Conservation (phyloP, 2,329 filamentous ascomycete genomes). For the Trichoderma sp. region DNA sequence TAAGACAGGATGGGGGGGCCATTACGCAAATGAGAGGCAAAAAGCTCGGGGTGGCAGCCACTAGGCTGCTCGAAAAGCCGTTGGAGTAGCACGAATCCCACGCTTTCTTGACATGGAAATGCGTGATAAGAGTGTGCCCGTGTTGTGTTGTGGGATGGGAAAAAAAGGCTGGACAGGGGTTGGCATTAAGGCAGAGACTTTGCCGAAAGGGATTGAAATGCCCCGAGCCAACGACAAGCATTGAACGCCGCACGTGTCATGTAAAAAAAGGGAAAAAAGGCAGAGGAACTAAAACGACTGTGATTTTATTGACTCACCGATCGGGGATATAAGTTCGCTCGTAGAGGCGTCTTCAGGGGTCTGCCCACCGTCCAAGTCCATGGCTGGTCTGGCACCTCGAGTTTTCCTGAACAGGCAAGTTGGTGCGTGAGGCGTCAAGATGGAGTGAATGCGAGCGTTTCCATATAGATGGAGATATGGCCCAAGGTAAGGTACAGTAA, state of each 20-base stretch:
- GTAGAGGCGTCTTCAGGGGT: slow-evolving; percentile 47
- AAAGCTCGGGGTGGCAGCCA: not conserved
- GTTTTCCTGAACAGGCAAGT: slow-evolving; percentile 19
- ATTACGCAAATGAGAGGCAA: not conserved
- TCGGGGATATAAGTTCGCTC: slow-evolving; percentile 50
- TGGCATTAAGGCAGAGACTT: not conserved
- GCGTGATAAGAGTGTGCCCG: not conserved
- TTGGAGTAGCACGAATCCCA: not conserved
- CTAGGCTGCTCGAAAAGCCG: not conserved
- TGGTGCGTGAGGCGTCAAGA: slow-evolving; percentile 11
- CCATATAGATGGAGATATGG: not conserved
- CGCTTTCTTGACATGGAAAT: not conserved
- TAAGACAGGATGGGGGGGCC: not conserved
- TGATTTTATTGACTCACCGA: slow-evolving; percentile 49
- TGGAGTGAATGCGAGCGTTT: not conserved
- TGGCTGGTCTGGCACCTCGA: slow-evolving; percentile 22
- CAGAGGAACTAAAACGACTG: slow-evolving; percentile 46
- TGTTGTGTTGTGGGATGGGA: not conserved
- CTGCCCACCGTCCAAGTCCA: slow-evolving; percentile 44
- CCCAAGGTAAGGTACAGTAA: not conserved
- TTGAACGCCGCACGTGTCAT: slow-evolving; percentile 46
- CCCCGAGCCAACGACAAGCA: slow-evolving; percentile 45
- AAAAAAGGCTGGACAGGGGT: slow-evolving; percentile 3
- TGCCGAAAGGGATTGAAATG: not conserved
- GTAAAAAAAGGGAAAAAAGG: slow-evolving; percentile 38